Conservation (phyloP, 2,329 filamentous ascomycete species). For the Chrysosphaeria jannelii region DNA sequence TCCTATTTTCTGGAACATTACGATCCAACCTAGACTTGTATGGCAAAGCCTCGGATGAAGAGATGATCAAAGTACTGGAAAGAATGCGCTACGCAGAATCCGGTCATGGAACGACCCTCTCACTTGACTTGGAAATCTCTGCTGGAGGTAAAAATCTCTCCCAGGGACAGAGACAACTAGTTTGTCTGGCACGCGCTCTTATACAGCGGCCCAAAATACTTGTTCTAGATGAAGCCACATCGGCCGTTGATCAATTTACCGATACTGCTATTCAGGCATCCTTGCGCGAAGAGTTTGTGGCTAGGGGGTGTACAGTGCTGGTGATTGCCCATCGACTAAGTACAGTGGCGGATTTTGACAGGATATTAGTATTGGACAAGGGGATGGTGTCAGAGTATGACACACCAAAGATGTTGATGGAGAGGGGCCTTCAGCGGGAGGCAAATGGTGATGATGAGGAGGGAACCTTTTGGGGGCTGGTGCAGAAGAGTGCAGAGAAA, state of each 20-base stretch:
- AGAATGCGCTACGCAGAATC: no score
- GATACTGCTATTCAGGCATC: slow-evolving; percentile 25
- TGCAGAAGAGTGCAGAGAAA: slow-evolving; percentile 5
- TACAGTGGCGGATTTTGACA: slow-evolving; percentile 20
- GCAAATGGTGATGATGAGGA: slow-evolving; percentile 5
- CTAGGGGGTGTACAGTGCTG: slow-evolving; percentile 21
- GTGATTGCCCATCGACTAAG: slow-evolving; percentile 12
- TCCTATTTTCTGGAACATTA: slow-evolving; percentile 32
- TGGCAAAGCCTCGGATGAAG: slow-evolving; percentile 6
- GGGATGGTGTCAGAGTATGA: slow-evolving; percentile 16
- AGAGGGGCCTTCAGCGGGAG: slow-evolving; percentile 7
- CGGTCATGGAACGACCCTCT: no score
- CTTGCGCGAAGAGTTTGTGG: slow-evolving; percentile 16
- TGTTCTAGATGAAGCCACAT: slow-evolving; percentile 13
- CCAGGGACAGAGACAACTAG: slow-evolving; percentile 18
- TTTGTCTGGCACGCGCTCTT: slow-evolving; percentile 16
- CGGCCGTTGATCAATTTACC: slow-evolving; percentile 23
- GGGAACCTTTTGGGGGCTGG: slow-evolving; percentile 5
- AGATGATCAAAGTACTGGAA: no score
- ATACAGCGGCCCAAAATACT: slow-evolving; percentile 13
- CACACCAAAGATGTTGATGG: slow-evolving; percentile 11
- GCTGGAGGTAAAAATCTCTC: slow-evolving; percentile 11
- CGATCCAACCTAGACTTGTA: slow-evolving; percentile 33
- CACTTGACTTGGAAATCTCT: slow-evolving; percentile 8
- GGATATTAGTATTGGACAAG: slow-evolving; percentile 16